A percentile compares a stretch with the other conserved stretches of the same genome.
Evolutionary conservation across 148 eudicot genomes (phyloP).

Genomic region (Camellia japonica): DNA sequence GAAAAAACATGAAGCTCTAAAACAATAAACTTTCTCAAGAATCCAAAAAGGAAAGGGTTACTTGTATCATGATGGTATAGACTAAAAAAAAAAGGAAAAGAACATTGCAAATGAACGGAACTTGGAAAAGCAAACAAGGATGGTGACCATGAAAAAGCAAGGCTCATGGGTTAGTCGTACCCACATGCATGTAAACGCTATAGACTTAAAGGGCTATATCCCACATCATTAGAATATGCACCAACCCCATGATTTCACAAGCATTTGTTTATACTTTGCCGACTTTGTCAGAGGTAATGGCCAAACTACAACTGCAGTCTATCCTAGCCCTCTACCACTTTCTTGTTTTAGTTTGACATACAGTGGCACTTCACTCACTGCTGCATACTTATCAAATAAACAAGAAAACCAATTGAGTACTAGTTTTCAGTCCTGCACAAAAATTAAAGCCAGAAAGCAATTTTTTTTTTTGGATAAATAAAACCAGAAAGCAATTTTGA

Average conservation of each 20-base stretch:
- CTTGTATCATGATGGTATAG: background rate
- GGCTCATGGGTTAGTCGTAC: background rate
- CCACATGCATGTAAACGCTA: background rate
- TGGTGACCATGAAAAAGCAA: background rate
- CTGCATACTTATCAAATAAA: slow-evolving; percentile 1
- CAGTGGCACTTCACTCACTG: background rate
- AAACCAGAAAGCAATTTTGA: background rate
- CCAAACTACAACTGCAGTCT: background rate
- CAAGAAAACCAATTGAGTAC: background rate
- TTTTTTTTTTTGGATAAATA: no score
- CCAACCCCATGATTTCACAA: background rate
- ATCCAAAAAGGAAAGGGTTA: background rate
- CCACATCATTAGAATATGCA: background rate
- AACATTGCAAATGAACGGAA: background rate
- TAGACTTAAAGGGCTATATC: background rate
- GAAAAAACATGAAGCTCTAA: background rate
- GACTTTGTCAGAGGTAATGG: no score
- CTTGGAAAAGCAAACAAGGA: background rate
- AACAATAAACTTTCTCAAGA: background rate
- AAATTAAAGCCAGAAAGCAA: background rate
- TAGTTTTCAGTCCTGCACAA: background rate
- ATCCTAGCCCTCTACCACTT: background rate
- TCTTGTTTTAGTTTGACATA: background rate
- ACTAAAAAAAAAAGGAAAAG: background rate
- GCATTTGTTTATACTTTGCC: background rate